Evolutionary conservation across 441 rosid species (phyloP).

Genomic region (Euphorbia corollata): DNA sequence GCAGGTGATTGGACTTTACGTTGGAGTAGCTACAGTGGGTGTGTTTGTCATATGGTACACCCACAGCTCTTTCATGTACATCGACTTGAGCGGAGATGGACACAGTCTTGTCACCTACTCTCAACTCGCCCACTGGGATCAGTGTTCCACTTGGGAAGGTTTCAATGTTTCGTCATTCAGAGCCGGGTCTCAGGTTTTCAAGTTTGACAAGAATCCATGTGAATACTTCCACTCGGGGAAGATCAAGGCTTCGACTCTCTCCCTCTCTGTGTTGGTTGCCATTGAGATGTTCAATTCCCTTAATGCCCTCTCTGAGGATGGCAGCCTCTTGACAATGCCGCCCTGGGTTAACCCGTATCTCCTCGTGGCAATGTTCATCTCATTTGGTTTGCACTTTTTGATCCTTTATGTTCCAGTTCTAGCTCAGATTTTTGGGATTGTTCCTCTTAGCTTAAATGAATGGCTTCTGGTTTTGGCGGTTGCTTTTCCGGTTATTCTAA

Average conservation of each 20-base stretch:
- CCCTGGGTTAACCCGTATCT: slow-evolving; percentile 95
- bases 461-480: slow-evolving; percentile 80
- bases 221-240: slow-evolving; percentile 75
- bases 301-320: slow-evolving; percentile 86
- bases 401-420: slow-evolving; percentile 81
- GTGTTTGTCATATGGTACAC: slow-evolving; percentile 90
- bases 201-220: slow-evolving; percentile 53
- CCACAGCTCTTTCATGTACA: slow-evolving; percentile 55
- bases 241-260: slow-evolving; percentile 82
- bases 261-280: slow-evolving; percentile 84
- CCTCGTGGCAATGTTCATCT: slow-evolving; percentile 69
- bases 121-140: slow-evolving; percentile 79
- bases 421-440: slow-evolving; percentile 69
- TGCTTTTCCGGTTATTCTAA: slow-evolving; percentile 68
- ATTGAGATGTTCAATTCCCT: slow-evolving; percentile 97
- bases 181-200: slow-evolving; percentile 58
- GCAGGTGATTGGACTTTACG: slow-evolving; percentile 85
- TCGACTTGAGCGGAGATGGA: slow-evolving; percentile 77
- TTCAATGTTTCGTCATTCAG: slow-evolving; percentile 62
- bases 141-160: slow-evolving; percentile 59
- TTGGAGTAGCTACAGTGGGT: slow-evolving; percentile 90
- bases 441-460: slow-evolving; percentile 76
- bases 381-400: slow-evolving; percentile 80
- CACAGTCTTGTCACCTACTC: slow-evolving; percentile 70
- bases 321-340: slow-evolving; percentile 73